Evolutionary conservation across 129 eudicot species (phyloP), one percentile per base, ranked within the genome.

Genomic region (Pittosporum tobira): DNA sequence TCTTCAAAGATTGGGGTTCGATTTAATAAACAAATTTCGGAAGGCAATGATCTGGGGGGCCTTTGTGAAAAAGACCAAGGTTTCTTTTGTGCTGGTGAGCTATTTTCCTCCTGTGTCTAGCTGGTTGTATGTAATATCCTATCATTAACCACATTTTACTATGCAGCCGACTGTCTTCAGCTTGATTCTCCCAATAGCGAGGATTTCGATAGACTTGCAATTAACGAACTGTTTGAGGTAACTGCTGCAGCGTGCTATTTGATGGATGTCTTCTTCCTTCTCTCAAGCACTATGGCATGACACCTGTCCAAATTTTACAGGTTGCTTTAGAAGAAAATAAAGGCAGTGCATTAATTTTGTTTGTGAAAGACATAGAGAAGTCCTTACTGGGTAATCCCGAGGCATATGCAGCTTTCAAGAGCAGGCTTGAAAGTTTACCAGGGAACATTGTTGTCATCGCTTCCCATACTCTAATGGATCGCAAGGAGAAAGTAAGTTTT

Each of bases 1-100:
- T 71, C 89, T 71, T 85, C 97, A 21, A 90, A 90, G 77, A 73
- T 90, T 59, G 97, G 97, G 59, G 95, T 90, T 58, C 75, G 95
- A 69, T 90, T 90, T 61, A 95, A 90, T 75, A 81, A 55, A 73
- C 70, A 84, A 60, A 68, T 90, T 68, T 79, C 78, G 62, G 95
- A 80, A 63, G 97, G 97, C 63, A 85, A 71, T 48, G 88, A 90
- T 80, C 95, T 90, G 51, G 97, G 97, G 16, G 97, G 97, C 63
- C 61, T 66, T 49, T 90, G 97, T 67, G 97, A 90, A 69, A 83
- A 62, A 71, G 89, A 73, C 44, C 95, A 77, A 68, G 95, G 97
- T 47, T 90, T 90, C 70, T 85, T 85, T 66, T 90, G 97, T 78
- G 57, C 95, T 59, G 97, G 97, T 89, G 75, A 61, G 69, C 53